Evolutionary conservation across 805 yeast genomes (phyloP).

Genomic region (Candida insectalens): DNA sequence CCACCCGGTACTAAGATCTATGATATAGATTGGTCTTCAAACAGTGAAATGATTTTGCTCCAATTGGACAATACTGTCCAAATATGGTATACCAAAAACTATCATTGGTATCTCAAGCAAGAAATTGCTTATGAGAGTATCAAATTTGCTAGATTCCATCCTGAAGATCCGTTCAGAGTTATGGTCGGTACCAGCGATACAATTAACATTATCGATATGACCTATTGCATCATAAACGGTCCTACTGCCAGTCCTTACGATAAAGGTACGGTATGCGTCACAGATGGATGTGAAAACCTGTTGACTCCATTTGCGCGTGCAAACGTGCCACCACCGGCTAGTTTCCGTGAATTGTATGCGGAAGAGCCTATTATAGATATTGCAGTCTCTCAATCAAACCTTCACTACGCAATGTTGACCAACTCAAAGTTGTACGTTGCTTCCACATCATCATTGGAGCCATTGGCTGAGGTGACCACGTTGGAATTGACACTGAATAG

Average conservation of each 20-base stretch:
- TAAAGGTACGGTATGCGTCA: constrained; percentile 68
- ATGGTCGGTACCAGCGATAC: constrained; percentile 48
- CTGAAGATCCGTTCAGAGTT: constrained; percentile 74
- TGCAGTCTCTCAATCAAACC: constrained; percentile 55
- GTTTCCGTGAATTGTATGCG: constrained; percentile 55
- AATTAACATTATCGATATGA: constrained; percentile 59
- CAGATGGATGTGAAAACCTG: constrained; percentile 64
- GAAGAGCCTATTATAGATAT: constrained; percentile 49
- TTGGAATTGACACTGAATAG: constrained; percentile 31
- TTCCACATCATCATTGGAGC: constrained; percentile 29
- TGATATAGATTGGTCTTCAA: constrained; percentile 68
- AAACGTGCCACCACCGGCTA: constrained; percentile 91
- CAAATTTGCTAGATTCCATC: constrained; percentile 64
- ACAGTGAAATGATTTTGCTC: constrained; percentile 70
- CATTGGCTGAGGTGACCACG: constrained; percentile 15
- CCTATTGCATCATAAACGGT: constrained; percentile 55
- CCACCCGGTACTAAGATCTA: constrained; percentile 39
- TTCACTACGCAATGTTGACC: constrained; percentile 47
- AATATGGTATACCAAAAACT: constrained; percentile 85
- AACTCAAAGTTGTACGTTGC: constrained; percentile 38
- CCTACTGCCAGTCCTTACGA: constrained; percentile 62
- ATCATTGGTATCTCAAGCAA: constrained; percentile 92
- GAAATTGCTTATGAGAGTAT: constrained; percentile 40
- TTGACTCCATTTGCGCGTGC: constrained; percentile 80
- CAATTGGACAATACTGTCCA: constrained; percentile 56